Evolutionary conservation across 192 early-diverging fungal genomes (phyloP), one percentile per base, ranked within the genome.

Genomic region (Fimicolochytrium jonesii): DNA sequence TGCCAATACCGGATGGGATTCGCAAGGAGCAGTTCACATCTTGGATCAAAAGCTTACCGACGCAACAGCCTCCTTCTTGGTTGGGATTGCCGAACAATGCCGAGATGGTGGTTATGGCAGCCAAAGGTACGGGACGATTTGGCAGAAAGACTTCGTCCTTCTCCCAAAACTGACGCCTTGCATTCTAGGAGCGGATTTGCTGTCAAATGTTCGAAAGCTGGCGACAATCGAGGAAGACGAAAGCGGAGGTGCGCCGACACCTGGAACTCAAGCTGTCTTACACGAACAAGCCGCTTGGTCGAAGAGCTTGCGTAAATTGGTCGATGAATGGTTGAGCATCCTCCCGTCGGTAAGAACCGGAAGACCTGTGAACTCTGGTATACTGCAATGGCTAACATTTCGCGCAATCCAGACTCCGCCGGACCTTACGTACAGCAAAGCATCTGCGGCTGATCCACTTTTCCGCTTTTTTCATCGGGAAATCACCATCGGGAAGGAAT

Each of bases 31-130:
- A 95, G 57, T 93, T 98, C 75, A 47, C 93, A 58, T 75, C 82
- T 22, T 99, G 97, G 97, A 91, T 93, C 32, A 75, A 80, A 29
- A 79, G 78, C 35, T 64, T 98, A 56, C 92, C 93, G 1, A 94
- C 95, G 32, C 81, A 85, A 61, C 90, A 98, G 73, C 94, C 97
- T 22, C 97, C 97, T 15, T 86, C 90, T 4, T 99, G 97, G 97
- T 78, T 99, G 34, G 93, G 97, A 7, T 81, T 99, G 48, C 95
- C 95, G 22, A 63, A 80, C 4, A 94, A 93, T 63, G 94, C 97
- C 13, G 97, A 99, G 71, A 87, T 83, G 48, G 85, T 98, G 39
- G 76, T 97, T 31, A 81, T 92, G 56, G 86, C 88, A 23, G 77
- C 81, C 31, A 91, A 92, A 72, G 93, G 92, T 87, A 70, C n/a